These are phyloP conservation scores for Tuber umbilicatum DNA, from an alignment of 495 filamentous ascomycete species.

Conservation along the genomic window DNA sequence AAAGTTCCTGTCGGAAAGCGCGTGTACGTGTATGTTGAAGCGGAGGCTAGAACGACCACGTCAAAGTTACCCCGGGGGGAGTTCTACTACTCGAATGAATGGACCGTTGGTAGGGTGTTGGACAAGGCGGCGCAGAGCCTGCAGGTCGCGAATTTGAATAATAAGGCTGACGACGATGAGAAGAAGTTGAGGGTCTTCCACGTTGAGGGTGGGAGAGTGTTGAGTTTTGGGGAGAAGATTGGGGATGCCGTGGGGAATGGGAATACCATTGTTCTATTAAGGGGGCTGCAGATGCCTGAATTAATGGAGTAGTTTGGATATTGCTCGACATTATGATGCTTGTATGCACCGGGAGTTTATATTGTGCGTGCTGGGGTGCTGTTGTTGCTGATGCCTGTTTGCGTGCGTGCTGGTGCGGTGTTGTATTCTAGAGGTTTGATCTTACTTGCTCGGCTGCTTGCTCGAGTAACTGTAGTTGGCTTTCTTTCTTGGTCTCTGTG, in stretches of 20 bases:
- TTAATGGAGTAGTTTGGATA: conserved; percentile 42
- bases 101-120: conserved; percentile 80
- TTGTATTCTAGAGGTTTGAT: not conserved
- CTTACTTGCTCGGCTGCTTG: not conserved
- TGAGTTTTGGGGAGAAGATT: conserved; percentile 79
- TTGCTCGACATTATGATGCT: not conserved
- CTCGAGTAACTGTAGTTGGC: not conserved
- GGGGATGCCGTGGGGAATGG: conserved; percentile 65
- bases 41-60: conserved; percentile 68
- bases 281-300: conserved; percentile 62
- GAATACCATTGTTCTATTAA: conserved; percentile 79
- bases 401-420: not conserved
- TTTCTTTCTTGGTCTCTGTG: not conserved
- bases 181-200: conserved; percentile 79
- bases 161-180: conserved; percentile 68
- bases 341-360: not conserved
- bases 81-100: conserved; percentile 71
- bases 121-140: conserved; percentile 79
- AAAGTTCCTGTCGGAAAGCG: conserved; percentile 70
- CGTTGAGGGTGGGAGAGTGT: conserved; percentile 75
- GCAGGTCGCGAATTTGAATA: conserved; percentile 82
- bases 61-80: conserved; percentile 68
- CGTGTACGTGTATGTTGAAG: conserved; percentile 79
- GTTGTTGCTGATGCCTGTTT: not conserved
- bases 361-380: not conserved